phyloP scores from a whole-genome alignment of 805 yeast genomes.

The Zygotorulaspora florentina region DNA sequence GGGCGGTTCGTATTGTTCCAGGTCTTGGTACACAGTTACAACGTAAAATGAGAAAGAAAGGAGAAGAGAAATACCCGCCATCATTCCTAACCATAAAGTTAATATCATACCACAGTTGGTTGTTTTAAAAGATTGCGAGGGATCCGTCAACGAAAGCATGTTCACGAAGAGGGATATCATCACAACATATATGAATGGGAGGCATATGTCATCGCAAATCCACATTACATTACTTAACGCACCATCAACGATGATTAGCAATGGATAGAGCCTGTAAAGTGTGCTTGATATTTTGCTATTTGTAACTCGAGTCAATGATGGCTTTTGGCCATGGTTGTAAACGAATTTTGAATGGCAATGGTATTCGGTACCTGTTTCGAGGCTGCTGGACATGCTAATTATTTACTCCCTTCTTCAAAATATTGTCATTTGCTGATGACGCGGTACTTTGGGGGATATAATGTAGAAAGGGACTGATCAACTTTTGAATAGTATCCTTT shows the following conservation, averaged over 20 bases:
- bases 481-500: too few relatives aligned
- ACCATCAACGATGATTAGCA: conserved; percentile 27
- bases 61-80: conserved; percentile 13
- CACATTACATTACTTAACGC: conserved; percentile 27
- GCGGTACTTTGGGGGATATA: neutral
- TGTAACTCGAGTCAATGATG: conserved; percentile 21
- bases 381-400: conserved; percentile 2
- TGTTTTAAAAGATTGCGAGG: neutral
- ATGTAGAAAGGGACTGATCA: too few relatives aligned
- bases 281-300: conserved; percentile 22
- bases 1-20: conserved; percentile 28
- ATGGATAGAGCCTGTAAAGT: conserved; percentile 27
- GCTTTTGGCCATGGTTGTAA: conserved; percentile 21
- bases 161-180: conserved; percentile 17
- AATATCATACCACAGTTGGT: conserved; percentile 1
- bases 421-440: neutral
- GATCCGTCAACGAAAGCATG: conserved; percentile 8
- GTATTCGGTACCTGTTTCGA: conserved; percentile 3
- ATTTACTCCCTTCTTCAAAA: neutral
- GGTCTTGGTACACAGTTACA: conserved; percentile 18
- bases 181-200: conserved; percentile 27
- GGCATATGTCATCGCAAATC: conserved; percentile 26
- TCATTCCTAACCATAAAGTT: conserved; percentile 22
- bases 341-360: conserved; percentile 18
- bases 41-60: conserved; percentile 22